Conservation (phyloP, 2,329 filamentous ascomycete genomes). For the Fusarium luffae region DNA sequence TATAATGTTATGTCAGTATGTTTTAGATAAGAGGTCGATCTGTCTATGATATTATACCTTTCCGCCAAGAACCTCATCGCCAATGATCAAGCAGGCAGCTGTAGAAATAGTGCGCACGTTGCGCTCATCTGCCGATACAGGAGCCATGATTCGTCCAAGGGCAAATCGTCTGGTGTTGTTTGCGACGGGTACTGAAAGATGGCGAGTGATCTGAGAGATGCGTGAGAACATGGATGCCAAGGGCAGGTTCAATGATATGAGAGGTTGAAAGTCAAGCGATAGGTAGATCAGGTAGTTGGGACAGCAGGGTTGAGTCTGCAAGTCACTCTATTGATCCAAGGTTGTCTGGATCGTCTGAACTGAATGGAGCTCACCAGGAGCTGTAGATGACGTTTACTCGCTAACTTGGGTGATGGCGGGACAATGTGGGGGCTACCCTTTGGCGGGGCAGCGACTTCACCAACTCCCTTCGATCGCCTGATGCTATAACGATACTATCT, state of each 20-base stretch:
- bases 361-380: constrained; percentile 11
- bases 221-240: constrained; percentile 75
- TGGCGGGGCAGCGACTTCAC: constrained; percentile 29
- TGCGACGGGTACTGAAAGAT: constrained; percentile 61
- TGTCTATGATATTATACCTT: constrained; percentile 70
- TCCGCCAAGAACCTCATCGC: constrained; percentile 94
- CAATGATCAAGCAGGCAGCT: constrained; percentile 92
- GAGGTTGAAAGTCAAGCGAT: constrained; percentile 4
- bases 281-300: background rate
- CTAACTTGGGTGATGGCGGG: constrained; percentile 20
- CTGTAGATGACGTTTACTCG: constrained; percentile 37
- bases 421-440: constrained; percentile 29
- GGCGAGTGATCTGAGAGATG: constrained; percentile 77
- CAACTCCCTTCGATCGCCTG: constrained; percentile 18
- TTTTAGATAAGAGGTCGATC: background rate
- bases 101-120: constrained; percentile 81
- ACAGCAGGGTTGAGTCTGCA: constrained; percentile 4
- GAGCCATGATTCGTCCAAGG: constrained; percentile 54
- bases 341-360: constrained; percentile 9
- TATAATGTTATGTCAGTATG: constrained; percentile 30
- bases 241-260: constrained; percentile 8
- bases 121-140: constrained; percentile 61
- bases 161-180: constrained; percentile 50
- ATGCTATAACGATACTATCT: constrained; percentile 18
- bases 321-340: constrained; percentile 20